Evolutionary conservation across 352 stramenopile species (phyloP).

Genomic region (Phytophthora multivora): DNA sequence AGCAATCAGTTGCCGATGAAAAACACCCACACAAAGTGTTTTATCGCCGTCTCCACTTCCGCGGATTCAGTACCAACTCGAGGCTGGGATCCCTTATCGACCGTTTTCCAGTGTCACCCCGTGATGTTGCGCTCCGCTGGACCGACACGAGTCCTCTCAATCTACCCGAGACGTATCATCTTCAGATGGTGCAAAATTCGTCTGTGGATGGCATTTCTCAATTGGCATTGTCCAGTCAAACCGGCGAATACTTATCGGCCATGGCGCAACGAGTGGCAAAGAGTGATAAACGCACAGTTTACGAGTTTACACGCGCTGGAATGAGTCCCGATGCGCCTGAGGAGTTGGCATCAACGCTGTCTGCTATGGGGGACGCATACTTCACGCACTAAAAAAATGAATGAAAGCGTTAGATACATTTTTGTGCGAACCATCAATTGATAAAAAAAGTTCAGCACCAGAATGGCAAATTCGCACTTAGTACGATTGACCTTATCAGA

Average conservation of each 20-base stretch:
- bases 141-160: conserved; percentile 28
- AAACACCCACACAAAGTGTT: conserved; percentile 25
- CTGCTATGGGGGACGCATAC: conserved; percentile 51
- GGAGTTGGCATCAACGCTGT: conserved; percentile 60
- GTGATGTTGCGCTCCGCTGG: conserved; percentile 50
- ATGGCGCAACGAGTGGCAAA: conserved; percentile 41
- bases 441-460: conserved; percentile 19
- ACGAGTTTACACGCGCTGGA: conserved; percentile 73
- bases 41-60: conserved; percentile 56
- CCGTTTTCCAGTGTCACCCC: conserved; percentile 20
- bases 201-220: conserved; percentile 52
- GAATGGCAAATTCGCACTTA: conserved; percentile 17
- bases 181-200: conserved; percentile 25
- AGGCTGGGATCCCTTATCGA: conserved; percentile 40
- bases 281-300: conserved; percentile 66
- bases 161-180: conserved; percentile 23
- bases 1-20: conserved; percentile 7
- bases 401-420: conserved; percentile 2
- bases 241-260: conserved; percentile 51
- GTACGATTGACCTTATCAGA: conserved; percentile 19
- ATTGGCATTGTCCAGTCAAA: conserved; percentile 45
- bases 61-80: conserved; percentile 42
- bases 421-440: not conserved
- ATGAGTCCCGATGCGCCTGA: conserved; percentile 76
- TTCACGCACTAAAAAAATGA: conserved; percentile 15